Percentiles rank a stretch among this genome's conserved stretches.
Conservation (phyloP, 495 filamentous ascomycete species). For the Annulohypoxylon moriforme region DNA sequence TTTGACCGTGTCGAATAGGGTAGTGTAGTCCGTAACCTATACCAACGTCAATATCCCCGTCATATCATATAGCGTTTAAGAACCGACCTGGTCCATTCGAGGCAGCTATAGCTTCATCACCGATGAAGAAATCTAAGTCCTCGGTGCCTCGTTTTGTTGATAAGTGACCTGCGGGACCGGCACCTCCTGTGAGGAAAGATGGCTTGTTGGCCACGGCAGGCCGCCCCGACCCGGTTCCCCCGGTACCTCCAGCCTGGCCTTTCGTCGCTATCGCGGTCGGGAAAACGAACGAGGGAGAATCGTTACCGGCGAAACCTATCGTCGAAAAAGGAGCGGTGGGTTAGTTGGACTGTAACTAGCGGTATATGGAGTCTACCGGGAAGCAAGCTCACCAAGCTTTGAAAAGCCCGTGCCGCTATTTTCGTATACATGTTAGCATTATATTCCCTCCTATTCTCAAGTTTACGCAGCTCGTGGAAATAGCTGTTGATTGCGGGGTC, state of each 20-base stretch:
- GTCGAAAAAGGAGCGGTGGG: slow-evolving; percentile 29
- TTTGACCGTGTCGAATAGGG: slow-evolving; percentile 95
- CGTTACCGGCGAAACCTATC: slow-evolving; percentile 97
- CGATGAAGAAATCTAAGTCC: slow-evolving; percentile 98
- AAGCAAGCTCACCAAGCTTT: slow-evolving; percentile 80
- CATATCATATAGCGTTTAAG: not conserved
- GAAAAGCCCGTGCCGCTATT: slow-evolving; percentile 97
- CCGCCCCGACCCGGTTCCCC: slow-evolving; percentile 82
- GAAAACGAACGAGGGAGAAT: slow-evolving; percentile 98
- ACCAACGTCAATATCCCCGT: slow-evolving; percentile 41
- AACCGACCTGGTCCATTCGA: slow-evolving; percentile 79
- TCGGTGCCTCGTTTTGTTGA: slow-evolving; percentile 95
- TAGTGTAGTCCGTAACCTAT: slow-evolving; percentile 94
- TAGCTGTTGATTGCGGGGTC: slow-evolving; percentile 33
- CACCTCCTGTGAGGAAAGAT: slow-evolving; percentile 91
- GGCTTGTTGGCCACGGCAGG: slow-evolving; percentile 94
- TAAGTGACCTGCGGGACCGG: slow-evolving; percentile 82
- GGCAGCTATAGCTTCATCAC: slow-evolving; percentile 91
- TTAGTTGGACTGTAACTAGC: slow-evolving; percentile 35
- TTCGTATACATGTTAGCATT: slow-evolving; percentile 37
- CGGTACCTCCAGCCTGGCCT: slow-evolving; percentile 73
- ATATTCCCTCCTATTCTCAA: slow-evolving; percentile 35
- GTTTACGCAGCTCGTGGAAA: not conserved
- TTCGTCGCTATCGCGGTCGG: slow-evolving; percentile 98
- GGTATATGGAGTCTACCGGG: slow-evolving; percentile 7